phyloP scores from a whole-genome alignment of 1,284 basidiomycete species.

The Apiotrichum sp. region DNA sequence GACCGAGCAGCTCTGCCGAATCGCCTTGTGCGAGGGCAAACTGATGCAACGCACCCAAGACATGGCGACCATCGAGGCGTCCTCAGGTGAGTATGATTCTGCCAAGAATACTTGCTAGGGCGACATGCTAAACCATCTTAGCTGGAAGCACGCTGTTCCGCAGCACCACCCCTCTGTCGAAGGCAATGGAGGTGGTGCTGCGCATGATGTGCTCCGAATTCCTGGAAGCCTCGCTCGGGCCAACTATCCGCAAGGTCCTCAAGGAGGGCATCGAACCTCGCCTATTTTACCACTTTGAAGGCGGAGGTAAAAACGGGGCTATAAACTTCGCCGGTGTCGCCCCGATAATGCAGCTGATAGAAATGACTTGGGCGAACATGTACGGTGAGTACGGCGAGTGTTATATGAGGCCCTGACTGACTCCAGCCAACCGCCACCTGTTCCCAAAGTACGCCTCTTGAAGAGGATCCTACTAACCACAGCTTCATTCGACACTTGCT shows the following conservation, averaged over 20 bases:
- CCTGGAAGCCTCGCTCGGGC: constrained; percentile 20
- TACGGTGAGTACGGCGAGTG: constrained; percentile 9
- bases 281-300: constrained; percentile 6
- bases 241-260: constrained; percentile 17
- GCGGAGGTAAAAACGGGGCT: not conserved
- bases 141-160: constrained; percentile 30
- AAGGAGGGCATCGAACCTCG: constrained; percentile 6
- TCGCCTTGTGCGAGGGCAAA: constrained; percentile 19
- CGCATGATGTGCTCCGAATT: constrained; percentile 26
- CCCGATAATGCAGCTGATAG: constrained; percentile 11
- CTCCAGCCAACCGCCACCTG: constrained; percentile 18
- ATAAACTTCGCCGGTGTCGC: constrained; percentile 7
- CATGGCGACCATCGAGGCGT: constrained; percentile 6
- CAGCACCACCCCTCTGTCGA: constrained; percentile 27
- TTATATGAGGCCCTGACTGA: not conserved
- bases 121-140: not conserved
- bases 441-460: constrained; percentile 23
- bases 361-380: constrained; percentile 26
- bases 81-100: not conserved
- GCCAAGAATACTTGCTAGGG: too few species aligned
- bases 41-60: constrained; percentile 16
- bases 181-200: constrained; percentile 29
- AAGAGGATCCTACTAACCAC: not conserved
- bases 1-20: constrained; percentile 13
- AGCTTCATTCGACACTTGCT: constrained; percentile 26